Base-by-base conservation (phyloP, 2,329 filamentous ascomycete genomes). In the Penicillium sp. region DNA sequence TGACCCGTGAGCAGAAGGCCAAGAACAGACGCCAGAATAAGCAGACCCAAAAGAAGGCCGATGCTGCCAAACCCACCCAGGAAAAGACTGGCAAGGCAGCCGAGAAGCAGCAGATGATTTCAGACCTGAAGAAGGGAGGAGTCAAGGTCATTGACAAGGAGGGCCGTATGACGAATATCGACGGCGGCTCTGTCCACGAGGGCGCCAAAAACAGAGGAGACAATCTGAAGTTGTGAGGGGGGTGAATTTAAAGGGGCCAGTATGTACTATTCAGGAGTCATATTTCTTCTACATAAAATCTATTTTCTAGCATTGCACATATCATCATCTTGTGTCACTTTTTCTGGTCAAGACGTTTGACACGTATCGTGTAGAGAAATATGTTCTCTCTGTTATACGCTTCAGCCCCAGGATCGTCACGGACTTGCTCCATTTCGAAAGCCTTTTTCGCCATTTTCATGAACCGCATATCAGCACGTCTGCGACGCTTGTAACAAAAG, bases 401-500 rank as follows among this genome's bases (percentile, higher is more conserved):
- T 15, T 68, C 63, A 21, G 66, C 65, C 36, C 71, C 68, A 21
- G 73, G 67, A 58, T 86, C 82, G 65, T 90, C 87, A 44, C 78
- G 76, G 38, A 89, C 72, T 67, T 88, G 85, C 36, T 81, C 79
- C 19, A 90, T 81, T 15, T 76, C 66, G 68, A 92, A 92, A 36
- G 79, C 74, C 75, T 88, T 91, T 69, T 80, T 85, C 16, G 87
- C 86, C 70, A 82, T 82, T 72, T 88, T 89, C 70, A 92, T 81
- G 69, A 91, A 91, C 58, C 88, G 84, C 78, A 87, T 81, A 70
- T 92, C 89, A 41, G 89, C 94, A 59, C 91, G 84, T 70, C 94
- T 85, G 65, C 94, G 83, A 78, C 91, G 93, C 81, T 96, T 97
- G 81, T 95, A 97, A 78, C 93, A 96, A 76, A 99, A 97, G 74